Evolutionary conservation across 2,329 filamentous ascomycete genomes (phyloP), one percentile per base, ranked within the genome.

Genomic region (Zymoseptoria passerinii): DNA sequence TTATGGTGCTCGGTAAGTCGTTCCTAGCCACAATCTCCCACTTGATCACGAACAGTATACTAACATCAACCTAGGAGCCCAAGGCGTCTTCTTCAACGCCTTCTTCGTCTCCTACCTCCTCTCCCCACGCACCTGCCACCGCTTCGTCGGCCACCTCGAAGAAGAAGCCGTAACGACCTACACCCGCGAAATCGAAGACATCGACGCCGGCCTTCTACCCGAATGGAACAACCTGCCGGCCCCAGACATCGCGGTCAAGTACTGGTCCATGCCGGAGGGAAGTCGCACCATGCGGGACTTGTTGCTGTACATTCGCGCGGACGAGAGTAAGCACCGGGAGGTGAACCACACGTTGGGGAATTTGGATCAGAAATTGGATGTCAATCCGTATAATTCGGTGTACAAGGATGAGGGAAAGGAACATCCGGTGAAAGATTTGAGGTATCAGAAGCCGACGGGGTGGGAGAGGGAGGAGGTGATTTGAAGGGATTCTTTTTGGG

Each of bases 131-230:
- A 92, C 90, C 63, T 92, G 89, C 69, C 94, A 99, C 74, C 87
- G 94, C 50, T 97, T 99, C 73, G 92, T 97, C 55, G 94, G 92
- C 1, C 97, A 97, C 68, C 84, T 99, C 10, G 94, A 99, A 74
- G 94, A 99, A 73, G 94, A 99, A 74, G 94, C 94, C 8, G 92
- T 97, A 1, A 83, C 95, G 70, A 99, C 94, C 0, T 99, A 99
- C 77, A 94, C 90, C 0, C 85, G 91, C 53, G 89, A 90, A 61
- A 88, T 97, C 67, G 80, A 85, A 65, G 94, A 97, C 70, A 82
- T 99, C 23, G 92, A 97, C 59, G 80, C 82, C 2, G 92, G 92
- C n/a, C 82, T 84, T 59, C 77, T 96, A 13, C 91, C 92, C 0
- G 84, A 84, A 66, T 99, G 94, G 92, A 79, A 83, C 27, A 81